A percentile compares a stretch with the other conserved stretches of the same genome.
Conservation (phyloP, 176 grass and related monocot species). For the Miscanthus lutarioriparius region DNA sequence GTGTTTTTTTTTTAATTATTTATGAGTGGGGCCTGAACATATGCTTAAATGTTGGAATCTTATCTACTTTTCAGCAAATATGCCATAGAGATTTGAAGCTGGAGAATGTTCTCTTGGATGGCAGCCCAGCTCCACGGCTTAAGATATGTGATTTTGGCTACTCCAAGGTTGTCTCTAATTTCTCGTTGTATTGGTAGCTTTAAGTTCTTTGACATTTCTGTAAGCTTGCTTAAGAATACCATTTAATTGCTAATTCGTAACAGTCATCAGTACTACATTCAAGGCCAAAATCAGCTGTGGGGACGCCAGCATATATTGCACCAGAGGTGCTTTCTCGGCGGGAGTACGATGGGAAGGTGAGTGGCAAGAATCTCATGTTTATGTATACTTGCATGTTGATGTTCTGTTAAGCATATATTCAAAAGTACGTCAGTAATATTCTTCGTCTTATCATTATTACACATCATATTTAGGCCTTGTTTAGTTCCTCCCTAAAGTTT, state of each 20-base stretch:
- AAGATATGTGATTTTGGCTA: slow-evolving; percentile 94
- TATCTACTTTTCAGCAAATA: slow-evolving; percentile 68
- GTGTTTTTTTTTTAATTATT: slow-evolving; percentile 40
- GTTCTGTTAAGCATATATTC: slow-evolving; percentile 16
- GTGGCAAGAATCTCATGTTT: slow-evolving; percentile 26
- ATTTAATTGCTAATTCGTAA: slow-evolving; percentile 5
- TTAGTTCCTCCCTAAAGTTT: too few species aligned
- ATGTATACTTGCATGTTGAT: slow-evolving; percentile 10
- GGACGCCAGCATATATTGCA: slow-evolving; percentile 81
- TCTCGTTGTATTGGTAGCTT: background rate
- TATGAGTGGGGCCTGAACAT: slow-evolving; percentile 33
- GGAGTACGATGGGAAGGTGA: slow-evolving; percentile 83
- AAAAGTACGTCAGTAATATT: background rate
- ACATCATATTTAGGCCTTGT: background rate
- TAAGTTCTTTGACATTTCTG: slow-evolving; percentile 9
- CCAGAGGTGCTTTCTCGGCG: slow-evolving; percentile 65
- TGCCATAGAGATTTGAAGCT: slow-evolving; percentile 88
- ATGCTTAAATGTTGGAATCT: slow-evolving; percentile 40
- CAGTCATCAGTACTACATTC: slow-evolving; percentile 82
- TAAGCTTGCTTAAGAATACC: slow-evolving; percentile 20
- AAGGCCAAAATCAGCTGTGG: slow-evolving; percentile 87
- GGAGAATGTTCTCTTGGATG: slow-evolving; percentile 78
- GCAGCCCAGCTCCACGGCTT: slow-evolving; percentile 57
- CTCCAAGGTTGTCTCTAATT: slow-evolving; percentile 59
- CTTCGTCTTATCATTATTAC: slow-evolving; percentile 13